Percentiles rank a stretch among this genome's conserved stretches.
These are phyloP conservation scores for Leccinum incarnatum DNA, from an alignment of 768 basidiomycete species.

Conservation along the genomic window DNA sequence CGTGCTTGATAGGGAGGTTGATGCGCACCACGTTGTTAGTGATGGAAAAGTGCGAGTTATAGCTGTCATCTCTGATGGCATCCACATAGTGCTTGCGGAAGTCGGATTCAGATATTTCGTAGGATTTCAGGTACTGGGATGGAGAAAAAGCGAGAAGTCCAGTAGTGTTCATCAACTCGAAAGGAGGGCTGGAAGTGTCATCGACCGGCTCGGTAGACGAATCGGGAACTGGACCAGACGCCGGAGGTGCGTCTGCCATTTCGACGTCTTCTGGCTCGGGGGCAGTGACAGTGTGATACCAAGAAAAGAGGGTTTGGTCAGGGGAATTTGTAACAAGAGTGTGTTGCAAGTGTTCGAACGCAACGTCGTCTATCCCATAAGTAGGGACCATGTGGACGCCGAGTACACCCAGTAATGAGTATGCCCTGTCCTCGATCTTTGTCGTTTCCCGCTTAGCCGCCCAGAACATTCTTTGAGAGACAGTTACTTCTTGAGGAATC, in stretches of 20 bases:
- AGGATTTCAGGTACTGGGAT: conserved; percentile 16
- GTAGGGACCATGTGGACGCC: conserved; percentile 15
- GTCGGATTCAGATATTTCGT: conserved; percentile 21
- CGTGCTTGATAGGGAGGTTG: conserved; percentile 16
- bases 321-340: conserved; percentile 17
- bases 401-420: conserved; percentile 31
- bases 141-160: conserved; percentile 27
- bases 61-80: conserved; percentile 9
- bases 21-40: conserved; percentile 24
- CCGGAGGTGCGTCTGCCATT: conserved; percentile 4
- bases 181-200: neutral
- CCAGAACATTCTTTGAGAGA: conserved; percentile 31
- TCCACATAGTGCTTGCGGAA: conserved; percentile 21
- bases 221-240: neutral
- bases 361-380: conserved; percentile 26
- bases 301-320: conserved; percentile 30
- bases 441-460: conserved; percentile 24
- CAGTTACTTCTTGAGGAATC: conserved; percentile 11
- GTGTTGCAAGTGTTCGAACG: conserved; percentile 27
- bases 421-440: conserved; percentile 28
- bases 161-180: conserved; percentile 5
- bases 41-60: conserved; percentile 17
- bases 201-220: neutral
- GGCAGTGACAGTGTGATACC: conserved; percentile 13
- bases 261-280: conserved; percentile 9